Evolutionary conservation across 768 basidiomycete genomes (phyloP).

Genomic region (Amyloporia xantha): DNA sequence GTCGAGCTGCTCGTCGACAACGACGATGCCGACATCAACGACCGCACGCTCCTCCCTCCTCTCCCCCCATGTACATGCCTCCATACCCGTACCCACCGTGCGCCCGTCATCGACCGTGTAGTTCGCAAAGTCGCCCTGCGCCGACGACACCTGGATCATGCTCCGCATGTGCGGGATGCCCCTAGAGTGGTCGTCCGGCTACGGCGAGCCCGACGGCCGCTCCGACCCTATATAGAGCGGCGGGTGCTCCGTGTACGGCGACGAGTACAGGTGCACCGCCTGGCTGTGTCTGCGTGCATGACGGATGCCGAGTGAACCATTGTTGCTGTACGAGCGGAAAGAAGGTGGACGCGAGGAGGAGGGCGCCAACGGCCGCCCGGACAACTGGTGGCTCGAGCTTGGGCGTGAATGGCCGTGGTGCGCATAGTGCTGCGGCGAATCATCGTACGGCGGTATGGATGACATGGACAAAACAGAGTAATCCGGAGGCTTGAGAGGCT

Average conservation of each 20-base stretch:
- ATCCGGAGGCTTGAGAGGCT: conserved; percentile 73
- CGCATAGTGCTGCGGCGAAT: conserved; percentile 38
- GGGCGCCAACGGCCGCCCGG: conserved; percentile 40
- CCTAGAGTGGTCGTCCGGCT: conserved; percentile 43
- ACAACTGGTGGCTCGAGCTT: conserved; percentile 57
- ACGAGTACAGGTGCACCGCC: conserved; percentile 83
- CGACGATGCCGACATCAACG: conserved; percentile 72
- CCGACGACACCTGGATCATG: conserved; percentile 74
- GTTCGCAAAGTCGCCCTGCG: conserved; percentile 77
- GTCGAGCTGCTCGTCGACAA: conserved; percentile 75
- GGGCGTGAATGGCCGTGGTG: conserved; percentile 59
- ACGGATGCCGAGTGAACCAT: conserved; percentile 58
- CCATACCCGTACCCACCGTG: no score
- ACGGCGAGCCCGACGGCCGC: conserved; percentile 66
- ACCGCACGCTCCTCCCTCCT: conserved; percentile 48
- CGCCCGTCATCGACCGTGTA: conserved; percentile 44
- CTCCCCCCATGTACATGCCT: conserved; percentile 23
- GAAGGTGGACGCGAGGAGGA: conserved; percentile 64
- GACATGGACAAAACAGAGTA: conserved; percentile 83
- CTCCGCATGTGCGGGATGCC: conserved; percentile 70
- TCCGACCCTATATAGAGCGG: conserved; percentile 38
- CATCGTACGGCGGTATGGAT: conserved; percentile 61
- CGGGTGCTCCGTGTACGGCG: conserved; percentile 61
- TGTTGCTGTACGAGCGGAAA: conserved; percentile 49
- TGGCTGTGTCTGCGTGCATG: conserved; percentile 77